A percentile compares a stretch with the other conserved stretches of the same genome.
phyloP scores from a whole-genome alignment of 352 stramenopile genomes.

The Peronospora destructor region DNA sequence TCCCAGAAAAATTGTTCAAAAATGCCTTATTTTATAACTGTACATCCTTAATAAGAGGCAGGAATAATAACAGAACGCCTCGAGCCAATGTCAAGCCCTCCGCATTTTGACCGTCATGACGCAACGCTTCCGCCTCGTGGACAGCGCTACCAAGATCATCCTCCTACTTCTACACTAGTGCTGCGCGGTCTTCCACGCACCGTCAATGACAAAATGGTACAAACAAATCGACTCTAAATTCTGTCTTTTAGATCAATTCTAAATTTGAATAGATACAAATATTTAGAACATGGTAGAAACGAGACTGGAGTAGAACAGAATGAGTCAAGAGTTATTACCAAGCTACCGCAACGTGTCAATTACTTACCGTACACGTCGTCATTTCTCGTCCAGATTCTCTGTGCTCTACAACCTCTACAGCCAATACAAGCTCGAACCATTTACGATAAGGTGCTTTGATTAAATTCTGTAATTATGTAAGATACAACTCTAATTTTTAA shows the following conservation, averaged over 20 bases:
- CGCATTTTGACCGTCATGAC: conserved; percentile 5
- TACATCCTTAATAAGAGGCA: neutral
- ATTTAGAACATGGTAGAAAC: conserved; percentile 6
- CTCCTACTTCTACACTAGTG: conserved; percentile 59
- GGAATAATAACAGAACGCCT: neutral
- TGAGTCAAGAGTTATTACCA: neutral
- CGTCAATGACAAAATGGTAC: conserved; percentile 66
- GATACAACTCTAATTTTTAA: neutral
- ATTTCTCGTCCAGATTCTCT: conserved; percentile 48
- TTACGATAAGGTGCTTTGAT: conserved; percentile 49
- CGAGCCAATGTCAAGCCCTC: conserved; percentile 13
- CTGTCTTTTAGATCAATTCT: neutral
- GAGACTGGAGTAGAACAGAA: conserved; percentile 4
- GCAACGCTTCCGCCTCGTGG: conserved; percentile 4
- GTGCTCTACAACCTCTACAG: conserved; percentile 40
- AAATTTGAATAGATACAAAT: neutral
- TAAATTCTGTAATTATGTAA: neutral
- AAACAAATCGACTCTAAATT: conserved; percentile 5
- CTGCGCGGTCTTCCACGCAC: conserved; percentile 44
- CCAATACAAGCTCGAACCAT: conserved; percentile 48
- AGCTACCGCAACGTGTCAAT: neutral
- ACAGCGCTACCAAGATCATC: conserved; percentile 15
- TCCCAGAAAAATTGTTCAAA: neutral
- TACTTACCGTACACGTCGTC: neutral
- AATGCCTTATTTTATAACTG: conserved; percentile 7